Conservation (phyloP, 352 stramenopile genomes). For the Pythium oligandrum region DNA sequence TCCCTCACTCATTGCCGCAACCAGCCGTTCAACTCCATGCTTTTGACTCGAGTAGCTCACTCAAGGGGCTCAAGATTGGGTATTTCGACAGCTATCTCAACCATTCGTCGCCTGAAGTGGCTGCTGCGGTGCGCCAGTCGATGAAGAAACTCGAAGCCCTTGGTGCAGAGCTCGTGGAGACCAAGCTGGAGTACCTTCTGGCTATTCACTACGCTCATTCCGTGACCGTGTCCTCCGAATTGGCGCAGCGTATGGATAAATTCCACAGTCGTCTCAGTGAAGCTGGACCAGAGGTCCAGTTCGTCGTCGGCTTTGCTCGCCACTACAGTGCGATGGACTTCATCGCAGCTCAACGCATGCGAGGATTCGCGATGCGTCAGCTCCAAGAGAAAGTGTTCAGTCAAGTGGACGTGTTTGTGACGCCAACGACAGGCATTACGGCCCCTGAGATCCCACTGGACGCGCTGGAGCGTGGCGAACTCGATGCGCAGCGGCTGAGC, state of each 20-base stretch:
- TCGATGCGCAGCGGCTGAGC: constrained; percentile 50
- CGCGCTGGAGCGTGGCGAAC: constrained; percentile 35
- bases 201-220: constrained; percentile 77
- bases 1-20: constrained; percentile 42
- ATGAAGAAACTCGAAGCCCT: constrained; percentile 41
- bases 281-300: constrained; percentile 68
- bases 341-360: constrained; percentile 78
- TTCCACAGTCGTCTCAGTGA: constrained; percentile 49
- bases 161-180: constrained; percentile 70
- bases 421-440: constrained; percentile 68
- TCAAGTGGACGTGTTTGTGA: constrained; percentile 86
- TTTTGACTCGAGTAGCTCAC: constrained; percentile 52
- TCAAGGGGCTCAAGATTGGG: constrained; percentile 71
- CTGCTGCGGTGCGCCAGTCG: constrained; percentile 31
- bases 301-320: constrained; percentile 67
- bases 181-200: constrained; percentile 72
- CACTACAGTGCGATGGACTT: constrained; percentile 74
- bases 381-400: constrained; percentile 71
- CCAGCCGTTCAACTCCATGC: constrained; percentile 39
- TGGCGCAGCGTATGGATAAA: constrained; percentile 64
- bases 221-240: constrained; percentile 78
- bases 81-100: constrained; percentile 76
- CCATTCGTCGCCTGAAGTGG: constrained; percentile 61
- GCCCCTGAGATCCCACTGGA: constrained; percentile 64
- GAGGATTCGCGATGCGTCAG: constrained; percentile 73